Conservation (phyloP, 805 yeast species). For the Torulaspora indica region DNA sequence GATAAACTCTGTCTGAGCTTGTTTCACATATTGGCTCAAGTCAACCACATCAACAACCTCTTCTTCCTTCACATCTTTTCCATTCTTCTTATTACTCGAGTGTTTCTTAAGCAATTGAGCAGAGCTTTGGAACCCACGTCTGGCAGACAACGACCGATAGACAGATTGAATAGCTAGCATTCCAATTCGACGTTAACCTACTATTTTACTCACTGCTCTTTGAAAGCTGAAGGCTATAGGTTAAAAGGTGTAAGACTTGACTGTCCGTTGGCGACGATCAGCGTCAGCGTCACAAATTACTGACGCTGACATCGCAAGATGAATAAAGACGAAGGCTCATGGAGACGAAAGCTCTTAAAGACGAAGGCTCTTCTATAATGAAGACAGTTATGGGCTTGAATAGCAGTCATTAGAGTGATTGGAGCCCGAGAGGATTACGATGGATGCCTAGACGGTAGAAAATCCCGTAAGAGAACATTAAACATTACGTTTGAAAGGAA, state of each 20-base stretch:
- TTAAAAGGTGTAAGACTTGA: background rate
- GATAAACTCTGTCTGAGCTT: conserved; percentile 38
- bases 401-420: too few species aligned
- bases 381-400: too few species aligned
- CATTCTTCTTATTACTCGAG: conserved; percentile 11
- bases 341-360: too few species aligned
- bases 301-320: background rate
- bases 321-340: background rate
- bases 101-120: conserved; percentile 12
- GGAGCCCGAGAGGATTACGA: too few species aligned
- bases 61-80: conserved; percentile 12
- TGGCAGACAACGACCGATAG: background rate
- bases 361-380: background rate
- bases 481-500: background rate
- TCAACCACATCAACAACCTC: conserved; percentile 19
- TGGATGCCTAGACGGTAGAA: too few species aligned
- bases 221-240: background rate
- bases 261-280: background rate
- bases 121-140: conserved; percentile 9
- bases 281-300: background rate
- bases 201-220: too few species aligned
- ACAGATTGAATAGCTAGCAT: conserved; percentile 5
- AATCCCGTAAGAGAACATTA: conserved; percentile 1
- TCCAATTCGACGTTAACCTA: background rate
- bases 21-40: conserved; percentile 12